Evolutionary conservation across 768 basidiomycete genomes (phyloP).

Genomic region (Lentinula detonsa): DNA sequence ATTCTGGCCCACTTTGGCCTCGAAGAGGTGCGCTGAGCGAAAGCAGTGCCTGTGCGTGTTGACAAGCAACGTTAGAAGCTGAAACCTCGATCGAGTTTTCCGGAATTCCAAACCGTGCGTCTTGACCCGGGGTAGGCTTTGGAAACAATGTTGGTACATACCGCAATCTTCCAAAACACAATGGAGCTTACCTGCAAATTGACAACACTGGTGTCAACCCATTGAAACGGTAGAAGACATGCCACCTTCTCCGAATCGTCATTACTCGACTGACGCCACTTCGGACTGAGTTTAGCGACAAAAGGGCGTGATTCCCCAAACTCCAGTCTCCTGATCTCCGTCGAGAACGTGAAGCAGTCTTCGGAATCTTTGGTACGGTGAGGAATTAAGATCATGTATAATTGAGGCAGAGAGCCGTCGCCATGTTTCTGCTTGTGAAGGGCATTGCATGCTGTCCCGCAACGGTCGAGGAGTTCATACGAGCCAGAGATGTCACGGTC

Average conservation of each 20-base stretch:
- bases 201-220: constrained; percentile 48
- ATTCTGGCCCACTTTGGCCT: constrained; percentile 67
- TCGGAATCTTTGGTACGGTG: constrained; percentile 64
- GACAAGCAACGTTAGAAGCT: constrained; percentile 57
- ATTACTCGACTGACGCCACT: constrained; percentile 70
- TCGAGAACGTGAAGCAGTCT: constrained; percentile 84
- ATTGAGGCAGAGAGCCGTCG: constrained; percentile 48
- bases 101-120: constrained; percentile 67
- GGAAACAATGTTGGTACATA: constrained; percentile 1
- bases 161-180: constrained; percentile 5
- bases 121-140: constrained; percentile 46
- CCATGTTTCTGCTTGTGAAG: constrained; percentile 61
- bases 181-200: constrained; percentile 44
- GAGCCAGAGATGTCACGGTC: constrained; percentile 81
- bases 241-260: constrained; percentile 42
- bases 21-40: constrained; percentile 70
- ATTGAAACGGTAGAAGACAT: constrained; percentile 58
- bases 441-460: constrained; percentile 82
- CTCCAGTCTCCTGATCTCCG: constrained; percentile 69
- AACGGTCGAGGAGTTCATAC: constrained; percentile 77
- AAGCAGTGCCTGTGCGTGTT: constrained; percentile 71
- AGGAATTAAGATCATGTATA: constrained; percentile 86
- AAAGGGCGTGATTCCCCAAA: constrained; percentile 78
- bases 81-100: constrained; percentile 41
- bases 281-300: constrained; percentile 63